A percentile compares a stretch with the other conserved stretches of the same genome.
Evolutionary conservation across 164 flowering plant genomes (phyloP).

Genomic region (Chimonanthus salicifolius): DNA sequence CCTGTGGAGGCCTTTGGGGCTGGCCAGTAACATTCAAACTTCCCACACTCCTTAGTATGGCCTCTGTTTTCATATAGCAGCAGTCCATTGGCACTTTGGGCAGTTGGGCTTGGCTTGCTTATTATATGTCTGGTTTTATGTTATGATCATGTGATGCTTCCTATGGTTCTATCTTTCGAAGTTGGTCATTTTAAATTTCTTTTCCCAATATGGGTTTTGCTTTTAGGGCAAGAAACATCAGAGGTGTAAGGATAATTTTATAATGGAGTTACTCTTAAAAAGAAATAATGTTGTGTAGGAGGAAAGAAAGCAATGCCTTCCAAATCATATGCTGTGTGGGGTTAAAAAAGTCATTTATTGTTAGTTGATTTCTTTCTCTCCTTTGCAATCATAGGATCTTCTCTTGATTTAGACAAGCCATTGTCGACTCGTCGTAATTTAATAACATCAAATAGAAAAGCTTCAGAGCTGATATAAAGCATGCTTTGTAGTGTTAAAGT

Average conservation of each 20-base stretch:
- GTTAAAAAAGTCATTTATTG: background rate
- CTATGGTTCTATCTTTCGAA: background rate
- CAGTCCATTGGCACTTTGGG: background rate
- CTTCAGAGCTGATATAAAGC: no score
- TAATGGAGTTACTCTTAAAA: background rate
- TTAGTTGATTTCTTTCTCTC: background rate
- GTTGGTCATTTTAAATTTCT: background rate
- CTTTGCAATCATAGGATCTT: background rate
- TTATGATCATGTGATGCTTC: background rate
- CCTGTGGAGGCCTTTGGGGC: constrained; percentile 16
- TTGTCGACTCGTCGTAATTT: no score
- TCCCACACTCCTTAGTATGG: background rate
- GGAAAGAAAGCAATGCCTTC: constrained; percentile 1
- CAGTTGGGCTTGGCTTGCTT: background rate
- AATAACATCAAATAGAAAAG: no score
- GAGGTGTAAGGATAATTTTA: background rate
- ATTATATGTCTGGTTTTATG: background rate
- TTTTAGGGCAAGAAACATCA: background rate
- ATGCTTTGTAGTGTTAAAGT: no score
- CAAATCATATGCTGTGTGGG: background rate
- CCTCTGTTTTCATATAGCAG: background rate
- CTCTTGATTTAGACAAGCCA: background rate
- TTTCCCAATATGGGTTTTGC: background rate
- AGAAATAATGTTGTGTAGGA: background rate
- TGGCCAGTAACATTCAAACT: constrained; percentile 8